Evolutionary conservation across 1,284 basidiomycete species (phyloP).

Genomic region (Puccinia triticina): DNA sequence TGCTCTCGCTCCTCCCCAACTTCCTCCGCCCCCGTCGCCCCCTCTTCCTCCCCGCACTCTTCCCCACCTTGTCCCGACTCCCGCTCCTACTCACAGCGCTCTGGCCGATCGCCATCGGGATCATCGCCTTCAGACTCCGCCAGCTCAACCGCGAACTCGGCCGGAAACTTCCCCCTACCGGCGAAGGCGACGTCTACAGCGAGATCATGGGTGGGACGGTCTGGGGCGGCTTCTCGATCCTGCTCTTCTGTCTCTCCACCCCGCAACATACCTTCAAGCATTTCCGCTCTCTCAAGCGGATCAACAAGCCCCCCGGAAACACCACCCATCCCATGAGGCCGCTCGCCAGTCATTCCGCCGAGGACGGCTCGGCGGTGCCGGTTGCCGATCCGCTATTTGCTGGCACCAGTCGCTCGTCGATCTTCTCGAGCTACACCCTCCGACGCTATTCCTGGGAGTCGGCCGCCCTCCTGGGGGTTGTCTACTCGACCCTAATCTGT

Average conservation of each 20-base stretch:
- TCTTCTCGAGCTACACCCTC: conserved; percentile 53
- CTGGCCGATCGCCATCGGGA: conserved; percentile 57
- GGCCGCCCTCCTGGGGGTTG: conserved; percentile 55
- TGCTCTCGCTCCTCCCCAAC: conserved; percentile 37
- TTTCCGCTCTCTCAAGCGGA: conserved; percentile 51
- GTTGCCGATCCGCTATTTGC: conserved; percentile 12
- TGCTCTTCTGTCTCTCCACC: conserved; percentile 53
- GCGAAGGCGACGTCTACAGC: conserved; percentile 52
- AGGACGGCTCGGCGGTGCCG: background rate
- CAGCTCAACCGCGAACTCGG: conserved; percentile 54
- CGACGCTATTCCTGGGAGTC: conserved; percentile 57
- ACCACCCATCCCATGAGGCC: conserved; percentile 37
- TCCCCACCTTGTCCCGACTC: conserved; percentile 54
- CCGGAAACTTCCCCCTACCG: conserved; percentile 52
- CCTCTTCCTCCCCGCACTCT: conserved; percentile 45
- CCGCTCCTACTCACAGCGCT: conserved; percentile 53
- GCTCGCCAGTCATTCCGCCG: conserved; percentile 5
- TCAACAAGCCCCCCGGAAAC: conserved; percentile 34
- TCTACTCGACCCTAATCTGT: conserved; percentile 53
- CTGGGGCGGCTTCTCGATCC: conserved; percentile 51
- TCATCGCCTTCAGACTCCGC: conserved; percentile 57
- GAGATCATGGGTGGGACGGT: conserved; percentile 50
- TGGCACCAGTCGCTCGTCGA: conserved; percentile 19
- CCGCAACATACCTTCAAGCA: conserved; percentile 54
- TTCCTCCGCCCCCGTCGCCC: conserved; percentile 45